Percentiles rank a stretch among this genome's conserved stretches.
These are phyloP conservation scores for Millerozyma miso DNA, from an alignment of 805 yeast genomes.

Conservation along the genomic window DNA sequence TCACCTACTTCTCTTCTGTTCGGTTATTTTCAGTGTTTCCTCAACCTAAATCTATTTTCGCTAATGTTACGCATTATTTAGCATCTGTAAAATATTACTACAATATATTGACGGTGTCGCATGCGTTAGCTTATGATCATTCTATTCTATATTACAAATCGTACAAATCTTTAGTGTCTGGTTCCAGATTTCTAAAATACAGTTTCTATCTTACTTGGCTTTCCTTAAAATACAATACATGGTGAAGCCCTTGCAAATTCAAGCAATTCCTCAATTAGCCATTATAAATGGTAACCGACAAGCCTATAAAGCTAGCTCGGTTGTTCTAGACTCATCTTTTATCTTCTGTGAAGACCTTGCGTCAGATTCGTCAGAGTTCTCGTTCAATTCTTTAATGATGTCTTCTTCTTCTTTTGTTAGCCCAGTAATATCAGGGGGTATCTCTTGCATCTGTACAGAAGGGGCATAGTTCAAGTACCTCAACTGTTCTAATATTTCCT, in stretches of 20 bases:
- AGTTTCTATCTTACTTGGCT: background rate
- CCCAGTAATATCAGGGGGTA: slow-evolving; percentile 64
- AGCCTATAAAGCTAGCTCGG: slow-evolving; percentile 12
- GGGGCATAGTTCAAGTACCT: slow-evolving; percentile 88
- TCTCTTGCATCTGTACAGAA: slow-evolving; percentile 84
- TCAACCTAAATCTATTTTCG: background rate
- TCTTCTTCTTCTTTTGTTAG: slow-evolving; percentile 41
- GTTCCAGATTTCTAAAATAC: background rate
- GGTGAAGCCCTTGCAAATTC: too few species aligned
- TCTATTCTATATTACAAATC: background rate
- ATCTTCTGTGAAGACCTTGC: slow-evolving; percentile 7
- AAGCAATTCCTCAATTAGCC: too few species aligned
- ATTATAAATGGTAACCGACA: too few species aligned
- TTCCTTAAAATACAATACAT: too few species aligned
- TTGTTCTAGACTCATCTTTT: slow-evolving; percentile 25
- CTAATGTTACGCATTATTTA: too few species aligned
- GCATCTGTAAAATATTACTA: too few species aligned
- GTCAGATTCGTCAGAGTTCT: slow-evolving; percentile 19
- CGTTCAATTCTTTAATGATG: slow-evolving; percentile 33
- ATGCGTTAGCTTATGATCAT: too few species aligned
- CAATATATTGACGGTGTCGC: too few species aligned
- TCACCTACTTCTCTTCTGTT: background rate
- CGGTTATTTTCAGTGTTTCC: background rate
- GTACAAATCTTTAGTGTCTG: background rate
- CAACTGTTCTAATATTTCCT: slow-evolving; percentile 74